phyloP scores from a whole-genome alignment of 2,329 filamentous ascomycete genomes.

The Nothophaeocryptopus gaeumannii region DNA sequence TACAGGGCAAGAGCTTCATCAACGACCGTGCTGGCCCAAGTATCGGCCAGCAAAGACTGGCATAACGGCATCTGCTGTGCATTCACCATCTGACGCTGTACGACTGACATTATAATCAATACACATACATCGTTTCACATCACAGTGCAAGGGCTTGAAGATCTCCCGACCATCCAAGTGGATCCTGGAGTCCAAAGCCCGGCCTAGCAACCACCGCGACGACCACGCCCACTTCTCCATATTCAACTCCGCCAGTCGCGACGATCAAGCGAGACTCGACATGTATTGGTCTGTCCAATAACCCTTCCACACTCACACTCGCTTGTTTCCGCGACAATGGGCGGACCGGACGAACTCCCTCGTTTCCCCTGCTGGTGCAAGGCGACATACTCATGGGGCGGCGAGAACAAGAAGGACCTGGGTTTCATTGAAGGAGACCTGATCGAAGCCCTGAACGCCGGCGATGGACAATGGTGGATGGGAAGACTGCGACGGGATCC shows the following conservation, averaged over 20 bases:
- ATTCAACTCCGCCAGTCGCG: too few relatives aligned
- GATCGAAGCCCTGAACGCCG: slow-evolving; percentile 96
- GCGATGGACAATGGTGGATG: slow-evolving; percentile 98
- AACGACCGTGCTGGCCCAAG: too few relatives aligned
- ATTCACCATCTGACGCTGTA: too few relatives aligned
- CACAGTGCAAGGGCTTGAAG: too few relatives aligned
- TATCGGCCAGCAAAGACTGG: too few relatives aligned
- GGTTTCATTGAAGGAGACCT: slow-evolving; percentile 97
- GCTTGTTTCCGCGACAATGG: slow-evolving; percentile 11
- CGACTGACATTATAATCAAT: too few relatives aligned
- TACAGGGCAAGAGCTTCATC: too few relatives aligned
- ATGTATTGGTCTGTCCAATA: slow-evolving; percentile 8
- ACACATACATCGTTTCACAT: too few relatives aligned
- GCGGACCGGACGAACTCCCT: slow-evolving; percentile 20
- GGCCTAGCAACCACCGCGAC: slow-evolving; percentile 1
- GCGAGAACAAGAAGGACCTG: slow-evolving; percentile 79
- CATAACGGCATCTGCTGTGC: too few relatives aligned
- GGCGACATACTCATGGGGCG: slow-evolving; percentile 42
- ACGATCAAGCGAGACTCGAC: neutral
- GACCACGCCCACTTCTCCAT: neutral
- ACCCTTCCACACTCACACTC: neutral
- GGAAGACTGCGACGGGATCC: slow-evolving; percentile 85
- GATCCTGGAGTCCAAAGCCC: neutral
- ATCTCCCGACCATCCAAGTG: neutral
- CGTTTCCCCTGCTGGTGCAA: slow-evolving; percentile 42